phyloP scores from a whole-genome alignment of 352 stramenopile species.

The Aphanomyces astaci region DNA sequence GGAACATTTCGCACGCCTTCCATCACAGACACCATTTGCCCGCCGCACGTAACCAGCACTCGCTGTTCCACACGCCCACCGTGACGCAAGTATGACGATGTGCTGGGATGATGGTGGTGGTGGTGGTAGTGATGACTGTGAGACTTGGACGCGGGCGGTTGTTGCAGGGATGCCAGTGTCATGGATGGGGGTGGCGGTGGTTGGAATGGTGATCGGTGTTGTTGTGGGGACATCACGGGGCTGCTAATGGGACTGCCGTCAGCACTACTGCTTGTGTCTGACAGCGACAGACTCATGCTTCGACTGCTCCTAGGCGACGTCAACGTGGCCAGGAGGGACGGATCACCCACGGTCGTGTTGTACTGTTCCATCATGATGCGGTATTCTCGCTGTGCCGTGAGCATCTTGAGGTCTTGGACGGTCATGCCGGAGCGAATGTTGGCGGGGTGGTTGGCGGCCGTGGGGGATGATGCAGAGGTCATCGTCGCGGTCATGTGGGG shows the following conservation, averaged over 20 bases:
- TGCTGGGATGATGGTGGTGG: no score
- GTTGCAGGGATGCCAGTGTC: constrained; percentile 18
- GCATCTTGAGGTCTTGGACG: constrained; percentile 74
- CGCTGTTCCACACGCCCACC: neutral
- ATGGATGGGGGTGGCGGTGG: constrained; percentile 21
- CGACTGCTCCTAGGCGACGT: constrained; percentile 33
- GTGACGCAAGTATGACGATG: neutral
- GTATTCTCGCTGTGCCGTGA: constrained; percentile 61
- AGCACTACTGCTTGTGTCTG: constrained; percentile 10
- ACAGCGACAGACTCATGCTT: constrained; percentile 23
- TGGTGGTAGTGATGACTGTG: neutral
- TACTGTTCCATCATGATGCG: constrained; percentile 61
- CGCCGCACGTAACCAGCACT: constrained; percentile 73
- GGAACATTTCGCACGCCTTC: constrained; percentile 68
- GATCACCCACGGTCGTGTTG: neutral
- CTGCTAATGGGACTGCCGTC: constrained; percentile 24
- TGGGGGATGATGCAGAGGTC: neutral
- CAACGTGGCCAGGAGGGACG: neutral
- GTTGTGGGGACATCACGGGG: constrained; percentile 14
- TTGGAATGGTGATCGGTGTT: constrained; percentile 7
- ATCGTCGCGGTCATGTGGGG: neutral
- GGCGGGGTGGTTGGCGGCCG: neutral
- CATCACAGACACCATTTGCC: constrained; percentile 76
- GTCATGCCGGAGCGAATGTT: constrained; percentile 71
- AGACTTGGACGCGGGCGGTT: constrained; percentile 24